These are phyloP conservation scores for Arctium lappa DNA, from an alignment of 129 eudicot species.

Conservation along the genomic window DNA sequence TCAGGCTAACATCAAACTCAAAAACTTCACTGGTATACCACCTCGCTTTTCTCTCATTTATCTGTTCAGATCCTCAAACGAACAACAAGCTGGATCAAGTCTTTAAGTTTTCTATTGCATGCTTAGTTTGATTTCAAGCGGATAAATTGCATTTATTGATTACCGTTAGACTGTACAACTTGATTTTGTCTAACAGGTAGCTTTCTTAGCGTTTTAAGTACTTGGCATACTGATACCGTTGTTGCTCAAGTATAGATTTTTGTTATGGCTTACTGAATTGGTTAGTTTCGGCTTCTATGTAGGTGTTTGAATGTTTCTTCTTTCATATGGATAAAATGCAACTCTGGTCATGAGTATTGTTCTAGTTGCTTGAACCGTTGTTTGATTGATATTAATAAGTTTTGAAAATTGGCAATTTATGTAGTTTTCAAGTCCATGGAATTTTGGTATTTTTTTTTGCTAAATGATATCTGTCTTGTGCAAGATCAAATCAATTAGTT, in stretches of 20 bases:
- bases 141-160: neutral
- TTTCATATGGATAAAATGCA: neutral
- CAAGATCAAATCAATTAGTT: neutral
- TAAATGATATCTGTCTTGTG: neutral
- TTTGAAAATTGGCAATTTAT: neutral
- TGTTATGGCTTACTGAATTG: neutral
- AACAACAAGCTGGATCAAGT: neutral
- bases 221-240: neutral
- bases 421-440: neutral
- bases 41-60: neutral
- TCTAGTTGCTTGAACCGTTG: neutral
- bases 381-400: neutral
- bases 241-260: neutral
- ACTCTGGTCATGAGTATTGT: neutral
- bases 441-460: neutral
- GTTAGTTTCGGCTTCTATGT: neutral
- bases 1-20: slow-evolving; percentile 75
- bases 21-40: slow-evolving; percentile 57
- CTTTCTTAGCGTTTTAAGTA: neutral
- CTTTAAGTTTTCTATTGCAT: neutral
- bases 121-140: neutral
- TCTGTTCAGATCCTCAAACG: slow-evolving; percentile 9
- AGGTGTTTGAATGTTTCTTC: neutral
- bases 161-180: neutral
- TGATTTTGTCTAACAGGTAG: neutral